Base-by-base conservation (phyloP, 352 stramenopile species). In the Phytophthora europaea region DNA sequence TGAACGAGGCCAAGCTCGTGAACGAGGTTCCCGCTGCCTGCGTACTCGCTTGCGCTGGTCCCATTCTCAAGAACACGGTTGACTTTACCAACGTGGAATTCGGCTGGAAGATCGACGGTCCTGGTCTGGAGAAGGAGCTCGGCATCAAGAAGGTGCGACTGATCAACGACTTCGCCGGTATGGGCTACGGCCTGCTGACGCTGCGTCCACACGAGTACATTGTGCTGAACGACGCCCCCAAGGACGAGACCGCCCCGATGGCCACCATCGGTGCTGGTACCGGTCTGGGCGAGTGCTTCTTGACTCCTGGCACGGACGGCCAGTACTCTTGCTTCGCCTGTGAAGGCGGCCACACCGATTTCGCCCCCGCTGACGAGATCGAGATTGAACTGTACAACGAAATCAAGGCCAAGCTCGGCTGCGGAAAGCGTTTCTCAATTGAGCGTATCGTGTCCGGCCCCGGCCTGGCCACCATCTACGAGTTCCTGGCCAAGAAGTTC, bases 161-260 rank as follows among this genome's bases (percentile, higher is more conserved):
- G 18, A 97, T 99, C 47, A 99, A 99, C 79, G 97, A 99, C 78
- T 99, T 99, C 81, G 94, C 97, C 0, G 97, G 91, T 34, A 97
- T 98, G 78, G 97, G 97, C 50, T 99, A 99, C 79, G 98, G 98
- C 10, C 87, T 98, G 36, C 78, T 99, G 15, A 99, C 97, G 40
- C 84, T 99, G 20, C 88, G 98, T 71, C 76, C 88, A 7, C 83
- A 98, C 62, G 91, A 96, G 64, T 97, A 98, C 77, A 91, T 97
- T 22, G 72, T 96, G 31, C 81, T 94, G 18, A 94, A 97, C 76
- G 84, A 94, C 45, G 89, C 72, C 20, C 76, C 81, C 4, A 80
- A 79, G 51, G 78, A 88, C 50, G 82, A 93, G 60, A 76, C 82
- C 16, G 93, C 87, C 38, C 95, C 96, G 12, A 99, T 99, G 65